Base-by-base conservation (phyloP, 2,329 filamentous ascomycete species). In the Cordyceps tenuipes region DNA sequence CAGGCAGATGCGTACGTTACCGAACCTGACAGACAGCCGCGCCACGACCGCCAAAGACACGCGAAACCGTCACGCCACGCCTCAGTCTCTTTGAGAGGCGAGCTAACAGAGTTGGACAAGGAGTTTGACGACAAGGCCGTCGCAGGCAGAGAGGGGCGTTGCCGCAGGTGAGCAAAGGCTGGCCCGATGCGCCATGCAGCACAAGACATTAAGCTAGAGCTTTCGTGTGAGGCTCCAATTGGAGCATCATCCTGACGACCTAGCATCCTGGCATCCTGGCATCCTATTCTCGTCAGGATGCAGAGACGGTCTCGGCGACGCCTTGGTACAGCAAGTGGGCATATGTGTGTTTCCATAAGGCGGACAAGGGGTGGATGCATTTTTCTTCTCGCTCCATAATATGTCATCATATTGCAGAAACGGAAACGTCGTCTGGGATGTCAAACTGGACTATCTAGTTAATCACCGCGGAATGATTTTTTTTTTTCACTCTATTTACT, bases 51-150 rank as follows among this genome's bases (percentile, higher is more conserved):
- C 55, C 46, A 57, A 57, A 57, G 55, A 19, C 46, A 57, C 55
- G 55, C 55, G 55, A 57, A 57, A 57, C 55, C 46, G 55, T 21
- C 55, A 41, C 55, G 55, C 55, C 46, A 57, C 44, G 44, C 44
- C 44, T 57, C 31, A 34, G 17, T 19, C 29, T 36, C 31, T 34
- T 34, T 13, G 13, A 41, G 39, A 41, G 39, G 39, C 23, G 13
- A 26, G 12, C 19, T 26, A 34, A 13, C 15, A 57, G 46, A 19
- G 10, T 26, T 21, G 12, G 5, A 57, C 31, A 19, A 6, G 13
- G 31, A 31, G 13, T 13, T 15, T 36, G 19, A 43, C 26, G 53
- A 43, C 39, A 13, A 8, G 39, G 17, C n/a, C 17, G 49, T 41
- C 26, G 29, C 54, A 57, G 55, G 31, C 46, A 17, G 19, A 29